A percentile compares a stretch with the other conserved stretches of the same genome.
phyloP scores from a whole-genome alignment of 345 rosid species.

The Aethionema arabicum region DNA sequence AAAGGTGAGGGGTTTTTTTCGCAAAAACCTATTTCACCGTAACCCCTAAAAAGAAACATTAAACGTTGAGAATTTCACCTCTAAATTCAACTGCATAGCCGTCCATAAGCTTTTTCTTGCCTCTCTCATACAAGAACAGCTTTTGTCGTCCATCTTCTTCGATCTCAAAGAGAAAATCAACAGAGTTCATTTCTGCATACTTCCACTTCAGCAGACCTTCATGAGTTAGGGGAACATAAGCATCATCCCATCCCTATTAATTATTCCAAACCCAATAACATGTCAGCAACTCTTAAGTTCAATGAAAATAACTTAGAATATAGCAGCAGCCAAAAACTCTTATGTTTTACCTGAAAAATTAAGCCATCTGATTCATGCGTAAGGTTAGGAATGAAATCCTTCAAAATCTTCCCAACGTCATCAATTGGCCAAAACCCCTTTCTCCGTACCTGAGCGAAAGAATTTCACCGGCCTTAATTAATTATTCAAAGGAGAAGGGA shows the following conservation, averaged over 20 bases:
- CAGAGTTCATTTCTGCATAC: slow-evolving; percentile 88
- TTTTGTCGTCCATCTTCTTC: slow-evolving; percentile 44
- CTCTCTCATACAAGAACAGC: slow-evolving; percentile 68
- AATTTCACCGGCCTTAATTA: slow-evolving; percentile 2
- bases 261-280: slow-evolving; percentile 1
- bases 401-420: slow-evolving; percentile 76
- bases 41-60: no score
- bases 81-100: slow-evolving; percentile 59
- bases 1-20: no score
- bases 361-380: slow-evolving; percentile 99
- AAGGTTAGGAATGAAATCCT: slow-evolving; percentile 70
- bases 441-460: slow-evolving; percentile 67
- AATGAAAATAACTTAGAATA: neutral
- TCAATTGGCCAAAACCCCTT: slow-evolving; percentile 93
- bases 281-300: neutral
- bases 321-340: neutral
- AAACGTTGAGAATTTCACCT: slow-evolving; percentile 43
- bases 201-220: slow-evolving; percentile 99
- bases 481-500: slow-evolving; percentile 1
- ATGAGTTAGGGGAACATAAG: slow-evolving; percentile 88
- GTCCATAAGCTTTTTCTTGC: slow-evolving; percentile 79
- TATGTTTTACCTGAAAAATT: slow-evolving; percentile 73
- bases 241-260: slow-evolving; percentile 96
- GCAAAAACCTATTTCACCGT: no score
- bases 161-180: slow-evolving; percentile 88